Conservation (phyloP, 108 stramenopile genomes). For the Fragilaria crotonensis region DNA sequence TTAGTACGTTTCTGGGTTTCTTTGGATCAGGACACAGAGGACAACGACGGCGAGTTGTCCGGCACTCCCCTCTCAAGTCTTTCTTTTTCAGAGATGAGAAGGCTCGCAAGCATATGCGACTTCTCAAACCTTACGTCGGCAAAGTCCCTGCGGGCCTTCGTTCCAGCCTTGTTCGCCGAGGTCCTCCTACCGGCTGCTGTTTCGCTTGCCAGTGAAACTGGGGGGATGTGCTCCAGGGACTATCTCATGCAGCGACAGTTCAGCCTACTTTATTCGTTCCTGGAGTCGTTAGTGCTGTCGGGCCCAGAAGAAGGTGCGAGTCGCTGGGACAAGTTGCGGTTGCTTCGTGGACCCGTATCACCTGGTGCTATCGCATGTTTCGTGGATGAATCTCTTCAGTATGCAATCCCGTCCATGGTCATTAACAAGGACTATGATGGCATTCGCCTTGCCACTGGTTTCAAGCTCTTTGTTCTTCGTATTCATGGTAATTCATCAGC, state of each 20-base stretch:
- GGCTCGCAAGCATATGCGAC: not conserved
- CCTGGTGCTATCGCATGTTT: not conserved
- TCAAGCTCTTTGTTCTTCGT: constrained; percentile 20
- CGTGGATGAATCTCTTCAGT: constrained; percentile 13
- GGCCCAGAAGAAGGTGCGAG: no score
- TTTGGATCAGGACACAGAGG: not conserved
- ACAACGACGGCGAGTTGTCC: not conserved
- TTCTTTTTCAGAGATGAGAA: constrained; percentile 4
- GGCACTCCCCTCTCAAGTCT: not conserved
- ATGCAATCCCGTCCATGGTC: constrained; percentile 23
- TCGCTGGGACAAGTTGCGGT: not conserved
- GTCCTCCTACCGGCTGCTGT: not conserved
- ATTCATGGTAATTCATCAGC: not conserved
- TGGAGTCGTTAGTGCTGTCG: not conserved
- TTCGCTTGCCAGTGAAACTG: not conserved
- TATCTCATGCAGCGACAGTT: not conserved
- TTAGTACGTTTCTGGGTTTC: constrained; percentile 21
- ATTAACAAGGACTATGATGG: constrained; percentile 29
- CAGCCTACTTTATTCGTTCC: not conserved
- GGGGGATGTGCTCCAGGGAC: not conserved
- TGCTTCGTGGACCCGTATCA: not conserved
- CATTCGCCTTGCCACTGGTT: constrained; percentile 19
- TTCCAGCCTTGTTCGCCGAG: constrained; percentile 10
- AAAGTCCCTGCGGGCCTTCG: constrained; percentile 1
- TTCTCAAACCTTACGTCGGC: not conserved